These are phyloP conservation scores for Podospora didyma DNA, from an alignment of 495 filamentous ascomycete species.

Conservation along the genomic window DNA sequence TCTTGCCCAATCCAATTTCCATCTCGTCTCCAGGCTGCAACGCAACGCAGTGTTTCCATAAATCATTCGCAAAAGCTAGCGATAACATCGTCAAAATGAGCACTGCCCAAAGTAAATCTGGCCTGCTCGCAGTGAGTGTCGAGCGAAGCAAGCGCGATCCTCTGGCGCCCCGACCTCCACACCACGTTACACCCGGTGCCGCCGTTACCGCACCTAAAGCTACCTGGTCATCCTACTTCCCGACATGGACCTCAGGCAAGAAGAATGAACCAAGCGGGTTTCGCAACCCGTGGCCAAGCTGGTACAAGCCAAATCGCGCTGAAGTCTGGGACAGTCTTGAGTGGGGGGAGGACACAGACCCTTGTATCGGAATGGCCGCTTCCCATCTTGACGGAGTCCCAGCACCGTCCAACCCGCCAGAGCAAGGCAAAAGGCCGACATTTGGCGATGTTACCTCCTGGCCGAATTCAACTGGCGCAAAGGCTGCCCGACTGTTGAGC, in stretches of 20 bases:
- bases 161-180: no score
- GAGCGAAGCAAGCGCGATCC: no score
- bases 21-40: no score
- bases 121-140: no score
- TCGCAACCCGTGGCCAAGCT: slow-evolving; percentile 53
- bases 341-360: slow-evolving; percentile 24
- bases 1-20: no score
- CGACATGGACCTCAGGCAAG: slow-evolving; percentile 6
- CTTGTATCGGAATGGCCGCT: slow-evolving; percentile 17
- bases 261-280: slow-evolving; percentile 21
- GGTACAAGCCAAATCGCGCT: slow-evolving; percentile 22
- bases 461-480: slow-evolving; percentile 16
- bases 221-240: slow-evolving; percentile 10
- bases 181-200: no score
- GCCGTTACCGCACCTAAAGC: no score
- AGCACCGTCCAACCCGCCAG: background rate
- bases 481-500: slow-evolving; percentile 15
- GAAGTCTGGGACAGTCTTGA: slow-evolving; percentile 23
- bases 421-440: background rate
- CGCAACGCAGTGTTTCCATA: no score
- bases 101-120: no score
- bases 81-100: no score
- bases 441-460: slow-evolving; percentile 15
- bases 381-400: slow-evolving; percentile 10
- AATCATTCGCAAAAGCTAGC: no score